These are phyloP conservation scores for Aspergillus fumigatiaffinis DNA, from an alignment of 2,329 filamentous ascomycete genomes.

Conservation along the genomic window DNA sequence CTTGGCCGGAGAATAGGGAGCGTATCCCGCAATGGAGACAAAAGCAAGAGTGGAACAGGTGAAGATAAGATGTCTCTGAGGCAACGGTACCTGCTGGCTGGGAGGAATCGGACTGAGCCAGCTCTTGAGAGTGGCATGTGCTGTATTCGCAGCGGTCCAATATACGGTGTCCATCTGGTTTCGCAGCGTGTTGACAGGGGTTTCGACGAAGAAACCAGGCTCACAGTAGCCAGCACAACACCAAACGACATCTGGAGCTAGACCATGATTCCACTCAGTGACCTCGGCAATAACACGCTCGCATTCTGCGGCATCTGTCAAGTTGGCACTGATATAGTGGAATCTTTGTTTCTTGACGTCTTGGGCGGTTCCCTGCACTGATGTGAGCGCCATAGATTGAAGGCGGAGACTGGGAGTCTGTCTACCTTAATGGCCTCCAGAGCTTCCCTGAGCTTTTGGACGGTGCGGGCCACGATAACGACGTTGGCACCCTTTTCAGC, in stretches of 20 bases:
- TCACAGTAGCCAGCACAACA: constrained; percentile 73
- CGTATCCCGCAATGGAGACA: constrained; percentile 75
- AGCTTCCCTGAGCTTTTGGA: constrained; percentile 68
- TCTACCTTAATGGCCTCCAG: constrained; percentile 62
- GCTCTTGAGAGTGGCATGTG: constrained; percentile 69
- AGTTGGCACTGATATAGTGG: constrained; percentile 77
- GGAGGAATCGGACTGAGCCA: constrained; percentile 59
- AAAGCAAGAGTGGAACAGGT: constrained; percentile 76
- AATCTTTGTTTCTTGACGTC: constrained; percentile 69
- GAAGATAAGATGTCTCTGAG: constrained; percentile 73
- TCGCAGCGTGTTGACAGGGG: constrained; percentile 61
- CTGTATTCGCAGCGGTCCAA: constrained; percentile 80
- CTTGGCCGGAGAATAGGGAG: constrained; percentile 78
- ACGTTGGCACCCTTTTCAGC: constrained; percentile 80
- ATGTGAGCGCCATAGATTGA: constrained; percentile 15
- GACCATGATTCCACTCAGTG: constrained; percentile 71
- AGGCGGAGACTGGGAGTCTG: neutral
- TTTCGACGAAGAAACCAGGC: constrained; percentile 75
- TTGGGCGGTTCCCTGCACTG: constrained; percentile 58
- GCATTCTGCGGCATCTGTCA: constrained; percentile 67
- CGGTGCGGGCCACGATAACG: constrained; percentile 76
- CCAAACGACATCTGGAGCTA: constrained; percentile 82
- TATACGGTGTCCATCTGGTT: constrained; percentile 91
- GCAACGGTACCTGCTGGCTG: constrained; percentile 29
- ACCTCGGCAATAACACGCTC: constrained; percentile 66